A percentile compares a stretch with the other conserved stretches of the same genome.
phyloP scores from a whole-genome alignment of 352 stramenopile genomes.

The Chrysophaeum taylorii region DNA sequence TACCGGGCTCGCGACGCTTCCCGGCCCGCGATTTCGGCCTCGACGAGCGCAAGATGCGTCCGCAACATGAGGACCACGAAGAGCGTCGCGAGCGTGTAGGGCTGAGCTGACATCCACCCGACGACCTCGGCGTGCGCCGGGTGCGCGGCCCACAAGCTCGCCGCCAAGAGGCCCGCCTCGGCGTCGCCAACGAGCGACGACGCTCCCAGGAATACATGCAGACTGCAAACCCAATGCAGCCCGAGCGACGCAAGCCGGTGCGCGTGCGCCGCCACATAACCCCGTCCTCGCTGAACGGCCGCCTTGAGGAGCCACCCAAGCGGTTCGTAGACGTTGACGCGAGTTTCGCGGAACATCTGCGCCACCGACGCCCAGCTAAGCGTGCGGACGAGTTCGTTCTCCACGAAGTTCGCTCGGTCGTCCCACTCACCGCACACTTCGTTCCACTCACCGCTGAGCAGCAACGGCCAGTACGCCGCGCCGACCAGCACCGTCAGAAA shows the following conservation, averaged over 20 bases:
- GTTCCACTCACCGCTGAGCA: no score
- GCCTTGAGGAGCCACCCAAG: constrained; percentile 56
- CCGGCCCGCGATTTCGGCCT: not conserved
- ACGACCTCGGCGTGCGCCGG: constrained; percentile 55
- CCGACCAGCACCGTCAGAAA: no score
- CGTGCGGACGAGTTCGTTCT: constrained; percentile 42
- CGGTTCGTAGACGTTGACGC: constrained; percentile 57
- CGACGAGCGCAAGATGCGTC: constrained; percentile 21
- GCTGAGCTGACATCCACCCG: constrained; percentile 54
- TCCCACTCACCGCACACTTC: no score
- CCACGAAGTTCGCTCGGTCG: constrained; percentile 49
- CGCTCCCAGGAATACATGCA: no score
- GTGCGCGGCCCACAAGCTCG: constrained; percentile 48
- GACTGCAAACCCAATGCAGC: constrained; percentile 40
- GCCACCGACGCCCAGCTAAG: constrained; percentile 35
- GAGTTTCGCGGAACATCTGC: constrained; percentile 43
- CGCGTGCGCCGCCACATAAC: constrained; percentile 24
- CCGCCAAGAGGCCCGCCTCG: constrained; percentile 33
- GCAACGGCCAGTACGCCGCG: no score
- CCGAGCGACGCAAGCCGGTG: constrained; percentile 39
- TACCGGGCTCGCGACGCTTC: not conserved
- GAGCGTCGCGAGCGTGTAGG: constrained; percentile 48
- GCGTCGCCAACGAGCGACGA: no score
- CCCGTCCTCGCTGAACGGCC: constrained; percentile 32
- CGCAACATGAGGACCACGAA: constrained; percentile 44